These are phyloP conservation scores for Amanita inopinata DNA, from an alignment of 768 basidiomycete species.

Conservation along the genomic window DNA sequence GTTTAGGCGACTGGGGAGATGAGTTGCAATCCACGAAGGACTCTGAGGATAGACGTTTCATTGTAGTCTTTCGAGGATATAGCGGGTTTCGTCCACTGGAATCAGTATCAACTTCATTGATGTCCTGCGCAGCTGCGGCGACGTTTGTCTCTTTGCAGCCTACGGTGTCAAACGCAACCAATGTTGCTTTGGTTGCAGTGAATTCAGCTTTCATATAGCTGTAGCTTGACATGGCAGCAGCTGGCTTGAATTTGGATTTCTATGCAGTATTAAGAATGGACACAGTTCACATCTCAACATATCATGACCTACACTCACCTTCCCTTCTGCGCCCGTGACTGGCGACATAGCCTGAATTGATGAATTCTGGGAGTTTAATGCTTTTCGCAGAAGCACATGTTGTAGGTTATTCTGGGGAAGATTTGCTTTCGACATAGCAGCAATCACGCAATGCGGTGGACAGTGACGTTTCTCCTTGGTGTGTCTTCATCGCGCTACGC, in stretches of 20 bases:
- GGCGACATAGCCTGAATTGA: background rate
- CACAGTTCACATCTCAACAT: background rate
- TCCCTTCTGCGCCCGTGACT: background rate
- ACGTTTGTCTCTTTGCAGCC: background rate
- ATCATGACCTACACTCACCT: background rate
- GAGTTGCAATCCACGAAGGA: constrained; percentile 11
- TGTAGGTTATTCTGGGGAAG: constrained; percentile 29
- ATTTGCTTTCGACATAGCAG: constrained; percentile 13
- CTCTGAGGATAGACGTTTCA: constrained; percentile 14
- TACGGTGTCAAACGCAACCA: background rate
- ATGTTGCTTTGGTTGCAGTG: background rate
- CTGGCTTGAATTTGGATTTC: constrained; percentile 38
- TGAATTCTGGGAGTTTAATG: constrained; percentile 2
- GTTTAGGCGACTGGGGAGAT: constrained; percentile 13
- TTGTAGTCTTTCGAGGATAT: background rate
- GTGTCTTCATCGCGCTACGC: too few relatives aligned
- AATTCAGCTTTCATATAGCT: background rate
- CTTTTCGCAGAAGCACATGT: constrained; percentile 24
- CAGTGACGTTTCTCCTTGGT: too few relatives aligned
- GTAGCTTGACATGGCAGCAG: constrained; percentile 13
- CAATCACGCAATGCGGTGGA: too few relatives aligned
- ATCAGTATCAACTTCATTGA: background rate
- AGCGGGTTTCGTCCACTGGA: constrained; percentile 5
- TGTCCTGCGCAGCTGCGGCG: background rate
- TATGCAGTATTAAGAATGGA: constrained; percentile 8